Percentiles rank a stretch among this genome's conserved stretches.
These are phyloP conservation scores for Fragaria iinumae DNA, from an alignment of 306 rosid species.

Conservation along the genomic window DNA sequence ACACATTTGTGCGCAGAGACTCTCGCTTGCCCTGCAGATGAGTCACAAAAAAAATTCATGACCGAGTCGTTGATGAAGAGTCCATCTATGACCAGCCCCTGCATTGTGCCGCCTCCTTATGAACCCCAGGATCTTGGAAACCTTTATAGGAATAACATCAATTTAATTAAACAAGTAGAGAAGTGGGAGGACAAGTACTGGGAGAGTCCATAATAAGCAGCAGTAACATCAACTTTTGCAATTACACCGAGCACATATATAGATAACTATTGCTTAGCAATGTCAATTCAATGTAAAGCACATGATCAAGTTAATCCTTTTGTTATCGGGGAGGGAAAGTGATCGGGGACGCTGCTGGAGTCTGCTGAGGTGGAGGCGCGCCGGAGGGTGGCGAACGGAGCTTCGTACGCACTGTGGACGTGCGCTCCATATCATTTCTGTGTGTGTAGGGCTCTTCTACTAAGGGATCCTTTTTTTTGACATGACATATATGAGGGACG, in stretches of 20 bases:
- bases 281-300: neutral
- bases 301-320: neutral
- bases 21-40: conserved; percentile 27
- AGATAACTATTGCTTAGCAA: neutral
- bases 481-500: no score
- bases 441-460: no score
- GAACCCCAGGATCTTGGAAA: conserved; percentile 30
- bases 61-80: conserved; percentile 25
- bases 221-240: neutral
- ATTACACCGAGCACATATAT: neutral
- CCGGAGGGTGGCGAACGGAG: no score
- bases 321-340: no score
- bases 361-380: no score
- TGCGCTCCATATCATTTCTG: no score
- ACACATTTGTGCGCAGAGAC: conserved; percentile 31
- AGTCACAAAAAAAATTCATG: conserved; percentile 31
- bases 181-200: conserved; percentile 45
- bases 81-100: conserved; percentile 40
- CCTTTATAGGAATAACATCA: conserved; percentile 36
- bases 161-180: conserved; percentile 49
- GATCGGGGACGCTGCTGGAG: no score
- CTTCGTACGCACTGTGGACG: no score
- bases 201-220: conserved; percentile 14
- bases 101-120: conserved; percentile 56
- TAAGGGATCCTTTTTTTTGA: no score